Conservation (phyloP, 2,329 filamentous ascomycete species). For the Annulohypoxylon truncatum region DNA sequence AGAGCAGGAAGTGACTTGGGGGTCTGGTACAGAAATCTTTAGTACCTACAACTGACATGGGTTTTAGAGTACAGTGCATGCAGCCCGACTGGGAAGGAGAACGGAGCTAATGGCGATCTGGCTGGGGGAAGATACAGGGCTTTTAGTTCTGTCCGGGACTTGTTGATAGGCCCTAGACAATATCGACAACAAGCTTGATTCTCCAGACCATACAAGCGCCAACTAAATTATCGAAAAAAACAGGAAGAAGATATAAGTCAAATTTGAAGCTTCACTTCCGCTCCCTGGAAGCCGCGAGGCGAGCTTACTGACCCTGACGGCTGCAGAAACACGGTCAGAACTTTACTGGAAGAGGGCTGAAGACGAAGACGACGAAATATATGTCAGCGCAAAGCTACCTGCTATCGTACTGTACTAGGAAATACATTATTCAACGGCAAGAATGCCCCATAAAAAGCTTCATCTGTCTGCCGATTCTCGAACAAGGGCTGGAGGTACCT, state of each 20-base stretch:
- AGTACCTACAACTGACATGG: slow-evolving; percentile 46
- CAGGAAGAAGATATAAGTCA: slow-evolving; percentile 5
- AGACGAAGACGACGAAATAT: slow-evolving; percentile 13
- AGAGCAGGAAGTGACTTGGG: slow-evolving; percentile 47
- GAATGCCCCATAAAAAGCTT: slow-evolving; percentile 39
- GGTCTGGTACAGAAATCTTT: slow-evolving; percentile 51
- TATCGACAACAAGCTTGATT: slow-evolving; percentile 35
- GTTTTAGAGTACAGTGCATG: slow-evolving; percentile 50
- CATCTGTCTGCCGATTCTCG: slow-evolving; percentile 48
- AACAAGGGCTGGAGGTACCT: slow-evolving; percentile 40
- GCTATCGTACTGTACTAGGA: slow-evolving; percentile 29
- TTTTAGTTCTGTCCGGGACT: slow-evolving; percentile 46
- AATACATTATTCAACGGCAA: slow-evolving; percentile 23
- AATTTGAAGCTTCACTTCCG: slow-evolving; percentile 8
- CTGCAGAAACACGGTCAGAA: slow-evolving; percentile 28
- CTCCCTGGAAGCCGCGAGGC: slow-evolving; percentile 2
- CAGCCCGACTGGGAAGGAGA: slow-evolving; percentile 51
- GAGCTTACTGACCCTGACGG: slow-evolving; percentile 9
- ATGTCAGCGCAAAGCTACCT: slow-evolving; percentile 25
- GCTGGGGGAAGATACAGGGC: slow-evolving; percentile 46
- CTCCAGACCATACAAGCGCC: slow-evolving; percentile 23
- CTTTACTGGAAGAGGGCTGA: slow-evolving; percentile 32
- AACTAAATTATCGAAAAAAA: slow-evolving; percentile 23
- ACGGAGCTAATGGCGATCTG: slow-evolving; percentile 50
- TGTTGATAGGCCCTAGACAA: slow-evolving; percentile 40